phyloP scores from a whole-genome alignment of 345 rosid species.

The Hibiscus syriacus region DNA sequence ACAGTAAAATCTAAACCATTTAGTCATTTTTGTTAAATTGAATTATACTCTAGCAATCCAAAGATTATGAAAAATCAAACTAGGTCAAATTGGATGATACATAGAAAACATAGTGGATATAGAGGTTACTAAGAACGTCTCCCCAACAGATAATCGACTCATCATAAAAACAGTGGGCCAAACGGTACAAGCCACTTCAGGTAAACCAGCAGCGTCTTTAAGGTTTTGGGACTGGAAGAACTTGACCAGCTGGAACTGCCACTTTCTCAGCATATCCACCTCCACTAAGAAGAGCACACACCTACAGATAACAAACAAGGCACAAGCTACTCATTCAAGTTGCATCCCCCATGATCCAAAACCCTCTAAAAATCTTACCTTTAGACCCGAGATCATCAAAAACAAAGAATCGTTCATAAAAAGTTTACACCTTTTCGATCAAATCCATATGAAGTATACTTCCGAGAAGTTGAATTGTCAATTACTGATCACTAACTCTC shows the following conservation, averaged over 20 bases:
- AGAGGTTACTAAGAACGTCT: conserved; percentile 43
- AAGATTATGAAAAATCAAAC: background rate
- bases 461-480: background rate
- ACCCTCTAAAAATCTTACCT: background rate
- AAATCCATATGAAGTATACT: background rate
- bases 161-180: conserved; percentile 65
- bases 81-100: background rate
- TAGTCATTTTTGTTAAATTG: background rate
- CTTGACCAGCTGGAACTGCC: conserved; percentile 52
- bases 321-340: background rate
- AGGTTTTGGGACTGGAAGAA: conserved; percentile 46
- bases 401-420: background rate
- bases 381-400: background rate
- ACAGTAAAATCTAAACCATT: background rate
- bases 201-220: conserved; percentile 49
- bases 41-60: background rate
- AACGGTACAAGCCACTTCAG: conserved; percentile 66
- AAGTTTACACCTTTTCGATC: background rate
- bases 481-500: conserved; percentile 63
- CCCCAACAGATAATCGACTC: conserved; percentile 45
- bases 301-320: conserved; percentile 23
- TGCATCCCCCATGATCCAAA: background rate
- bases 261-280: conserved; percentile 73
- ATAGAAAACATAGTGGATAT: background rate
- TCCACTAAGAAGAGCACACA: conserved; percentile 59